phyloP scores from a whole-genome alignment of 1,284 basidiomycete genomes.

The Fomitiporia mediterranea region DNA sequence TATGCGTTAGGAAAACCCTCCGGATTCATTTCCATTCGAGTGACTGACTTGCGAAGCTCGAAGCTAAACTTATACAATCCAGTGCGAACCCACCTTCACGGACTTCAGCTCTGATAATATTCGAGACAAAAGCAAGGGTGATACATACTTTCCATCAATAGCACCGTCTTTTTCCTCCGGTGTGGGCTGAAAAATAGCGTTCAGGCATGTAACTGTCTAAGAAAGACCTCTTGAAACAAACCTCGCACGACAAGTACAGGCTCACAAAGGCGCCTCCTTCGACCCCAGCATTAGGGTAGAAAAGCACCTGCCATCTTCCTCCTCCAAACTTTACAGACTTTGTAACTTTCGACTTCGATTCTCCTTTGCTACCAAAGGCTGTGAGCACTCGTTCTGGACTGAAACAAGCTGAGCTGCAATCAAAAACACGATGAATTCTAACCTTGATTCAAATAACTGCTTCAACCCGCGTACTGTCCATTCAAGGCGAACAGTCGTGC shows the following conservation, averaged over 20 bases:
- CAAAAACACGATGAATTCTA: background rate
- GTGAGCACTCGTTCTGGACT: background rate
- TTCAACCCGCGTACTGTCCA: constrained; percentile 70
- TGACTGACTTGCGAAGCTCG: constrained; percentile 63
- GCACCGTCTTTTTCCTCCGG: constrained; percentile 67
- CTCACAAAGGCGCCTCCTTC: constrained; percentile 54
- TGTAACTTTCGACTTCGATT: constrained; percentile 65
- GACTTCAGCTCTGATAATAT: background rate
- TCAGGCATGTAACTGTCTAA: background rate
- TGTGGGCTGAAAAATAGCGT: constrained; percentile 50
- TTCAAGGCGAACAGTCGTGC: constrained; percentile 62
- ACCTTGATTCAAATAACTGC: constrained; percentile 68
- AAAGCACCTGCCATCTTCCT: constrained; percentile 74
- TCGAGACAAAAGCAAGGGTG: background rate
- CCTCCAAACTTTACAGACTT: constrained; percentile 63
- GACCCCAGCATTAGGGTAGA: constrained; percentile 77
- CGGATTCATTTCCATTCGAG: background rate
- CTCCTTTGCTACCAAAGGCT: constrained; percentile 45
- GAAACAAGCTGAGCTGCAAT: background rate
- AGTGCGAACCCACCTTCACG: constrained; percentile 70
- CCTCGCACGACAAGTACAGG: constrained; percentile 78
- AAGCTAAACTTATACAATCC: constrained; percentile 83
- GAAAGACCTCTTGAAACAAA: constrained; percentile 32
- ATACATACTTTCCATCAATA: constrained; percentile 52
- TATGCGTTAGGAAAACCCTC: constrained; percentile 15